Evolutionary conservation across 2,329 filamentous ascomycete species (phyloP).

Genomic region (Chrysoporthe puriensis): DNA sequence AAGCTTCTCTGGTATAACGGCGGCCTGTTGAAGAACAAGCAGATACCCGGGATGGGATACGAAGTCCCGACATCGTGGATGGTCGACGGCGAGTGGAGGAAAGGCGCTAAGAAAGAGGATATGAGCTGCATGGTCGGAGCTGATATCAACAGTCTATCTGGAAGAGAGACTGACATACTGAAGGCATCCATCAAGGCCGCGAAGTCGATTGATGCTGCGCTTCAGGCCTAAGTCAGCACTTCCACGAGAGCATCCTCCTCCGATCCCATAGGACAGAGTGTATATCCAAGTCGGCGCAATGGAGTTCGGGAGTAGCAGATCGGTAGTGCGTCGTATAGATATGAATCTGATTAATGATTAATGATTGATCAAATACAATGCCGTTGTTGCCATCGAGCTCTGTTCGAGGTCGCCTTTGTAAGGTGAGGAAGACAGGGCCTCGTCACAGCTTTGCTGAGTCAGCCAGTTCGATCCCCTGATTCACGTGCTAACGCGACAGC

Average conservation of each 20-base stretch:
- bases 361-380: background rate
- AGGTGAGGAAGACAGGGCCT: background rate
- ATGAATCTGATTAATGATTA: background rate
- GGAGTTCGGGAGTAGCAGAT: background rate
- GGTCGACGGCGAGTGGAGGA: conserved; percentile 44
- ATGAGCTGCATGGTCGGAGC: conserved; percentile 44
- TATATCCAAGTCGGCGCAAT: background rate
- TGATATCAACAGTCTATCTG: conserved; percentile 17
- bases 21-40: conserved; percentile 46
- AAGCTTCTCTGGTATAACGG: conserved; percentile 49
- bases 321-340: background rate
- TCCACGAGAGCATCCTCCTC: background rate
- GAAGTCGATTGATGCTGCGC: conserved; percentile 28
- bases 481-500: conserved; percentile 9
- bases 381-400: background rate
- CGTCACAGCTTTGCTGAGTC: background rate
- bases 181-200: conserved; percentile 30
- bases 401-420: background rate
- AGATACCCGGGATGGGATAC: conserved; percentile 37
- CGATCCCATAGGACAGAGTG: background rate
- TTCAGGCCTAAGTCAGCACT: conserved; percentile 2
- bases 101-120: conserved; percentile 38
- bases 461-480: background rate
- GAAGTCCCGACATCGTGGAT: conserved; percentile 45
- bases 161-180: conserved; percentile 21